Conservation (phyloP, 1,139 yeast species). For the Hyphopichia wangnamkhiaoensis region DNA sequence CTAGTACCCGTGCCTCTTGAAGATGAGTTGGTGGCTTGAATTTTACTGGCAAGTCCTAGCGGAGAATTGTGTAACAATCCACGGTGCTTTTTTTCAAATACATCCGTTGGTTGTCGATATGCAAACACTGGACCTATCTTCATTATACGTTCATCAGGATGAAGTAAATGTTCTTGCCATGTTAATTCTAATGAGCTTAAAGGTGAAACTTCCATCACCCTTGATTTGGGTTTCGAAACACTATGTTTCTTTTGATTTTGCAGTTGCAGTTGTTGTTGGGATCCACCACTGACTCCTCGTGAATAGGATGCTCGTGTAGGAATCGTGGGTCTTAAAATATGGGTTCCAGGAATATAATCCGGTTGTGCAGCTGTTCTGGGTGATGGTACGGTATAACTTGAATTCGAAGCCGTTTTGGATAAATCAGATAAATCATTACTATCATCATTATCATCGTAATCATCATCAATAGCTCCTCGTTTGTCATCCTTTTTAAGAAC, state of each 20-base stretch:
- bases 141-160: conserved; percentile 70
- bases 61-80: conserved; percentile 66
- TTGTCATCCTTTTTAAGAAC: conserved; percentile 35
- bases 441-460: conserved; percentile 10
- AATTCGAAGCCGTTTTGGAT: conserved; percentile 5
- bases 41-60: conserved; percentile 35
- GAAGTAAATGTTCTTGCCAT: conserved; percentile 62
- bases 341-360: conserved; percentile 59
- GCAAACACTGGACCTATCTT: conserved; percentile 58
- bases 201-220: conserved; percentile 51
- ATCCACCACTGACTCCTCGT: conserved; percentile 8
- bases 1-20: conserved; percentile 25
- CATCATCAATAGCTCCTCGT: conserved; percentile 13
- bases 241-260: conserved; percentile 13
- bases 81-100: conserved; percentile 56
- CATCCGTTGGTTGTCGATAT: conserved; percentile 39
- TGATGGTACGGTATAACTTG: conserved; percentile 5
- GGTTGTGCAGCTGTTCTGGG: conserved; percentile 10
- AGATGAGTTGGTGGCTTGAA: conserved; percentile 19
- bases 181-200: conserved; percentile 63
- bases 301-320: conserved; percentile 39
- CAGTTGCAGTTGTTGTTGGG: conserved; percentile 5
- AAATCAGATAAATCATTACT: background rate
- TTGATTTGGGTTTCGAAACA: conserved; percentile 24
- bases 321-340: conserved; percentile 55